Evolutionary conservation across 1,284 basidiomycete genomes (phyloP), one percentile per base, ranked within the genome.

Genomic region (Coniferiporia sulphurascens): DNA sequence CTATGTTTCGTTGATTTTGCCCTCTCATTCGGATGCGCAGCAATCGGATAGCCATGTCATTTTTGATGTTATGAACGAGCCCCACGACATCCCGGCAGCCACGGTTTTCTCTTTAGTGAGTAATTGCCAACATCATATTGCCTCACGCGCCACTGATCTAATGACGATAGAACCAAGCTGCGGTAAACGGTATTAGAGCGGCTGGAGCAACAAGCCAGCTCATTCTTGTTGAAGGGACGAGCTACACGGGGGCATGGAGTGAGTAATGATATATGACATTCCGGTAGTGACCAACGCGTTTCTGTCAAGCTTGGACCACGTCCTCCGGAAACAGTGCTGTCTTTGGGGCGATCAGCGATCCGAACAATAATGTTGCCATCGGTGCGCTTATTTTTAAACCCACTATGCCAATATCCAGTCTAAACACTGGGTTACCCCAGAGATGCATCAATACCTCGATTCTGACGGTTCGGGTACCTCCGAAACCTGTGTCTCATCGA

Each of bases 381-480:
- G 67, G 81, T 82, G 59, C 61, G 76, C 44, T 55, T 48, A 17
- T 9, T 43, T 12, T n/a, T 52, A 54, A 53, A 38, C 19, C 45
- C 21, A 44, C 34, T 53, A 35, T 32, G n/a, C 17, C 32, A 32
- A 36, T 60, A 15, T 45, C 34, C 7, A 41, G 32, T 22, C 22
- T 53, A 27, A 50, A 46, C n/a, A 35, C 15, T 53, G 49, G 13
- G 58, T 63, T 43, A 59, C 36, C 27, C 51, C 58, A 79, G 81
- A 86, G 69, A 85, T 86, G 83, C 83, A 86, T 68, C 83, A 86
- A 69, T 87, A 87, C 73, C 82, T 86, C 63, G 84, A 85, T 70
- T 81, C 78, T 52, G 84, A 87, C 68, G 78, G 81, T 64, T 84
- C 82, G 49, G 84, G 84, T 55, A 85, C 84, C 5, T 76, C 70